Evolutionary conservation across 2,329 filamentous ascomycete genomes (phyloP), one percentile per base, ranked within the genome.

Genomic region (Ustilaginoidea virens): DNA sequence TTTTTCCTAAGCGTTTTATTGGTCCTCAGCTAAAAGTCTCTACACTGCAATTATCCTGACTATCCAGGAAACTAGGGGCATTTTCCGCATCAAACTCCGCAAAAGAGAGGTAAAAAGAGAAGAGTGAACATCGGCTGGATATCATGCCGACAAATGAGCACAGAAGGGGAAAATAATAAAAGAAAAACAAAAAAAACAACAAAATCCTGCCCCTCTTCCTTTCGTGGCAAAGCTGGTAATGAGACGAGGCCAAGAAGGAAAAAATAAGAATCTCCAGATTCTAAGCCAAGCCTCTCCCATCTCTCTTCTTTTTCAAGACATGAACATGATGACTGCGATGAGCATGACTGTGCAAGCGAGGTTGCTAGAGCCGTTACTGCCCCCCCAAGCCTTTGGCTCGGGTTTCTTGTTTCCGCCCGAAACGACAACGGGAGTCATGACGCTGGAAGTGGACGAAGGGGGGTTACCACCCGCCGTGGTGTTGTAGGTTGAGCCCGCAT

Each of bases 321-420:
- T 33, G 22, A 52, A 45, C 42, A 51, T 45, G 28, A 53, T 36
- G 25, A 40, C 40, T 9, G 48, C 48, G 21, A 54, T 33, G 29
- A 57, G 38, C 48, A 60, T 48, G 36, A 57, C 38, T 21, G 45
- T 38, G 35, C 48, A 53, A 23, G 47, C 44, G 16, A 56, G 40
- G 31, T 48, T 47, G 34, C 48, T 44, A 13, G 42, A 43, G 33
- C 44, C 42, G 28, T 42, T 51, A 31, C 39, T 38, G 15, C 37
- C 36, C 5, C 43, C 45, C 32, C 45, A 47, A 18, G 43, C 44
- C 23, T 39, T 39, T 19, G 45, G 49, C 32, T 48, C 42, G 2
- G 45, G 42, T 33, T 46, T 45, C 43, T 51, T 53, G 32, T 36
- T 43, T 4, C 43, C 48, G 17, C 41, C 45, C 16, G 53, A 56